Percentiles rank a stretch among this genome's conserved stretches.
Evolutionary conservation across 768 basidiomycete genomes (phyloP).

Genomic region (Serendipita sp.): DNA sequence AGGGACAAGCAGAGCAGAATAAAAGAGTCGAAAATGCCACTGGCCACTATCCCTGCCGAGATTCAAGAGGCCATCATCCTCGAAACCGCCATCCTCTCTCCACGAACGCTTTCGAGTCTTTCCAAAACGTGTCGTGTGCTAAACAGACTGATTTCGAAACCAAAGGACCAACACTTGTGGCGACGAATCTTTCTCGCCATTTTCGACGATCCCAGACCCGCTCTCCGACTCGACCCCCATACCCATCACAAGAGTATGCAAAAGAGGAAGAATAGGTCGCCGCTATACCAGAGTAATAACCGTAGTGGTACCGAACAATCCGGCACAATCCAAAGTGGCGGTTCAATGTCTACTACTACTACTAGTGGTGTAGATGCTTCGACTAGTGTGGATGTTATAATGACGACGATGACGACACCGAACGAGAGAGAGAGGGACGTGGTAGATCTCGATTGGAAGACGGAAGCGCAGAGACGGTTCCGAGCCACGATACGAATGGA

Average conservation of each 20-base stretch:
- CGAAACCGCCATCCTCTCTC: conserved; percentile 27
- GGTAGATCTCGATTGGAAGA: not conserved
- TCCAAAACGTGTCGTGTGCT: conserved; percentile 36
- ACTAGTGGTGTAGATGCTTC: too few species aligned
- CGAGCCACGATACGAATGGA: not conserved
- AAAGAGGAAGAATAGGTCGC: too few species aligned
- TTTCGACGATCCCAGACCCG: conserved; percentile 49
- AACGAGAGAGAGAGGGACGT: not conserved
- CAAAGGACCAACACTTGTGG: conserved; percentile 48
- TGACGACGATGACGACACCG: too few species aligned
- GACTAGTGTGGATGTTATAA: too few species aligned
- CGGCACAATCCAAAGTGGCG: too few species aligned
- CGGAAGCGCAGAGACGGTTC: not conserved
- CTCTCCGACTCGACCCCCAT: not conserved
- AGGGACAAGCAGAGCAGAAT: too few species aligned
- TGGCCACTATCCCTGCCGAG: conserved; percentile 32
- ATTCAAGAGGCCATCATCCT: conserved; percentile 38
- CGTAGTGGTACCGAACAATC: too few species aligned
- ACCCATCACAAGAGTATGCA: not conserved
- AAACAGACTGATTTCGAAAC: conserved; percentile 30
- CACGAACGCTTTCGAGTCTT: conserved; percentile 42
- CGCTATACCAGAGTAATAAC: too few species aligned
- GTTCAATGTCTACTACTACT: too few species aligned
- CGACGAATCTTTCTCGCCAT: conserved; percentile 42
- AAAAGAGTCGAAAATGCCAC: not conserved